Evolutionary conservation across 257 asterid species (phyloP), one percentile per base, ranked within the genome.

Genomic region (Salvia hispanica): DNA sequence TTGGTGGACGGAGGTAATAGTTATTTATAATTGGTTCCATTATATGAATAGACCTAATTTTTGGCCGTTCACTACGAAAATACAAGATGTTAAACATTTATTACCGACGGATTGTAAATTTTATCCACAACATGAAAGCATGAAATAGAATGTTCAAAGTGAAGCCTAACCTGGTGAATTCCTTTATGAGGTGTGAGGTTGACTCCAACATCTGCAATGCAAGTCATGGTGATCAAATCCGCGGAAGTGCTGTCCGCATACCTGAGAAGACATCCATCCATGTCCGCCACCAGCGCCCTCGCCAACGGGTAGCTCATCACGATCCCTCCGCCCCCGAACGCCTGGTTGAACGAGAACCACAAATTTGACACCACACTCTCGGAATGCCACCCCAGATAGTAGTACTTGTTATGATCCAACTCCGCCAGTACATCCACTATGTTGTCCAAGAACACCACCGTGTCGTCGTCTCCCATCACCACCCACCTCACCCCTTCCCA

Each of bases 301-400:
- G 84, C 93, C 55, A 86, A 46, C 5, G 93, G 77, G 11, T 79
- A 84, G 37, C 93, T 86, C 77, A 82, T 2, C 60, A 82, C 81
- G 36, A 86, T 82, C 66, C 93, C 93, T 0, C 82, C 90, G 0
- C 93, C 93, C 0, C 93, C 93, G 45, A 86, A 86, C 18, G 88
- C 93, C 68, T 82, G 90, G 13, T 81, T 33, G 37, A 84, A 86
- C 47, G 88, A 84, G 67, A 16, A 84, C 86, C 86, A 82, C 4
- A 9, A 64, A 54, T 84, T 82, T 13, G 93, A 84, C 3, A 84
- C 60, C 1, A 84, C 79, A 7, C 77, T 78, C 74, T 86, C 93
- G 37, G 88, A 84, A 11, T 82, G 88, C 80, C 84, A 81, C 0
- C 93, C 93, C 0, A 86, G 76, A 48, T 86, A 86, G 9, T 76